Conservation (phyloP, 2,329 filamentous ascomycete species). For the Rachicladosporium sp. region DNA sequence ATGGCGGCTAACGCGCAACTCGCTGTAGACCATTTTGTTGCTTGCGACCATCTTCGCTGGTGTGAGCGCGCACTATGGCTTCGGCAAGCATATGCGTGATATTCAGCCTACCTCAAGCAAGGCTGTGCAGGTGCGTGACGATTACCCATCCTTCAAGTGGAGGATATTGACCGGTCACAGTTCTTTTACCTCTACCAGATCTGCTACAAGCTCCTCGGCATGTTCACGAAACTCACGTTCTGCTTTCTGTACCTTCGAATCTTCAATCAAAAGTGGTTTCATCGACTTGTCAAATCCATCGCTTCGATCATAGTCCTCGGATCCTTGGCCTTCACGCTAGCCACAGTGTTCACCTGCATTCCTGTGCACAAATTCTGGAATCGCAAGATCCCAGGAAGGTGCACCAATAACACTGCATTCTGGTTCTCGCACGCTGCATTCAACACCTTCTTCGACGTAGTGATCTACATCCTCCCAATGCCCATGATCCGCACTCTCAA, state of each 20-base stretch:
- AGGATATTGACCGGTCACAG: conserved; percentile 1
- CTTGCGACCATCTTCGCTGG: conserved; percentile 12
- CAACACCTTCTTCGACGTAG: conserved; percentile 17
- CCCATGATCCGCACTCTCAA: conserved; percentile 15
- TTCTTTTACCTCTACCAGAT: conserved; percentile 20
- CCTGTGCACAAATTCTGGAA: conserved; percentile 14
- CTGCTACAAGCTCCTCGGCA: conserved; percentile 16
- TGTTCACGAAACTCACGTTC: conserved; percentile 17
- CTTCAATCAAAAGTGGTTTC: conserved; percentile 10
- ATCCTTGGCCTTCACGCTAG: conserved; percentile 13
- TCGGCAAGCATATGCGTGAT: conserved; percentile 13
- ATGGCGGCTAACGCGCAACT: not conserved
- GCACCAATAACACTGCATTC: conserved; percentile 12
- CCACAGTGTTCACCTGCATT: conserved; percentile 15
- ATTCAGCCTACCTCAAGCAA: conserved; percentile 8
- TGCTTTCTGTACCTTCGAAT: conserved; percentile 15
- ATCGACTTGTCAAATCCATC: conserved; percentile 5
- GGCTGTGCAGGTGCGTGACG: conserved; percentile 3
- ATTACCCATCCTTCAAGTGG: not conserved
- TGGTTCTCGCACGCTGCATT: conserved; percentile 18
- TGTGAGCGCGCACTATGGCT: conserved; percentile 12
- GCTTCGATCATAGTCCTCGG: conserved; percentile 8
- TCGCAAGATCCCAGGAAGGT: conserved; percentile 7
- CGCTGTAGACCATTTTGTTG: conserved; percentile 5
- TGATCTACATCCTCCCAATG: conserved; percentile 20